Base-by-base conservation (phyloP, 1,139 yeast genomes). In the Sugiyamaella neomexicana region DNA sequence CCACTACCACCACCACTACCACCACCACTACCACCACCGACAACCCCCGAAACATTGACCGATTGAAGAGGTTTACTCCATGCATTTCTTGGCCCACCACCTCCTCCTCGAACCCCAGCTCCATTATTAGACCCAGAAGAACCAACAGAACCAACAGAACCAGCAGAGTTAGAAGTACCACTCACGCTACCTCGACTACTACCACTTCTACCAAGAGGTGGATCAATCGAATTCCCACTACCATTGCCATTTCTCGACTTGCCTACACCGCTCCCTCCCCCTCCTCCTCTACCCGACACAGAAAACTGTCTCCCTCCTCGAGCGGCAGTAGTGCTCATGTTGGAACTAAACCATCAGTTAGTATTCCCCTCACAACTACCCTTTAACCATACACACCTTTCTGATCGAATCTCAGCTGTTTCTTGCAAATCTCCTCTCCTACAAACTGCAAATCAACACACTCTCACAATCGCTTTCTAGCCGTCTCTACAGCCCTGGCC, bases 51-150 rank as follows among this genome's bases (percentile, higher is more conserved):
- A n/a, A 49, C 53, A 8, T 20, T 20, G 25, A 52, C 31, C 31
- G 54, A 34, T 36, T 53, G 55, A 29, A 53, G 50, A n/a, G 55
- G 55, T 15, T 41, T 53, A 32, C 49, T 43, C 55, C 55, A 53
- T 2, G 55, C 55, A 23, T 52, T 52, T 20, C 47, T 41, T 3
- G 47, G 37, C n/a, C 52, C 52, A 32, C 31, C 32, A 10, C 44
- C 25, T 2, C 36, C 36, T 25, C 37, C 37, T 31, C 36, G 17
- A 42, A 12, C 23, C n/a, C 34, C 20, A 42, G 12, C 37, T 13
- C 34, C 20, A 13, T 42, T 39, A 5, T 8, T 15, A 12, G 31
- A n/a, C n/a, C n/a, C n/a, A n/a, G n/a, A n/a, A n/a, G n/a, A n/a
- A n/a, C n/a, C n/a, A n/a, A n/a, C n/a, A n/a, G n/a, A n/a, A n/a